Conservation (phyloP, 306 rosid genomes). For the Gillenia trifoliata region DNA sequence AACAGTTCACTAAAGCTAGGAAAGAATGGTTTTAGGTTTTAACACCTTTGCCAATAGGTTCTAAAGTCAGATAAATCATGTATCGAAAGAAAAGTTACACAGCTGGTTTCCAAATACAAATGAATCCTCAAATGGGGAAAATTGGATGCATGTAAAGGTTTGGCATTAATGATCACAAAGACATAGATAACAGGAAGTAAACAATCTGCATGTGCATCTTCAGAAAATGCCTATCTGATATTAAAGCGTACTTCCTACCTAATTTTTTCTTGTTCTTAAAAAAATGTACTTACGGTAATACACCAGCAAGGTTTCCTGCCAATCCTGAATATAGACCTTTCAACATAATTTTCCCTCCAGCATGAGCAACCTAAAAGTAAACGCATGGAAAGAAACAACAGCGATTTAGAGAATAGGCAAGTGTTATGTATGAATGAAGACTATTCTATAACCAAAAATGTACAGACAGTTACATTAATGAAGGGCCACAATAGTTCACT, state of each 20-base stretch:
- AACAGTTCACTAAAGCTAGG: neutral
- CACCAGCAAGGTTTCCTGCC: conserved; percentile 40
- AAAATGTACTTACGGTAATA: conserved; percentile 37
- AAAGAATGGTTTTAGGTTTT: neutral
- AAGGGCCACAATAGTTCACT: neutral
- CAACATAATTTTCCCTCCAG: conserved; percentile 28
- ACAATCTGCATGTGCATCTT: neutral
- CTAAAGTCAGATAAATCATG: neutral
- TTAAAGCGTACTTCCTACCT: neutral
- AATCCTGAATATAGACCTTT: conserved; percentile 40
- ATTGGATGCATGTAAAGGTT: neutral
- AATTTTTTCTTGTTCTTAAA: neutral
- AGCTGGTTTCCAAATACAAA: neutral
- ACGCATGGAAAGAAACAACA: conserved; percentile 4
- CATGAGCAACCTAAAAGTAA: conserved; percentile 26
- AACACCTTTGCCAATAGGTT: neutral
- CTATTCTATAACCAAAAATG: neutral
- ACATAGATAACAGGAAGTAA: neutral
- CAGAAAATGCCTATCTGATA: neutral
- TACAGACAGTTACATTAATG: neutral
- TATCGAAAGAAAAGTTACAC: neutral
- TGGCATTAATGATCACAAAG: neutral
- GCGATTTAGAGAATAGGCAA: neutral
- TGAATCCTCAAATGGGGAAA: neutral
- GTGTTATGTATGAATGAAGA: neutral